Conservation (phyloP, 2,329 filamentous ascomycete species). For the Aureobasidium mangrovei region DNA sequence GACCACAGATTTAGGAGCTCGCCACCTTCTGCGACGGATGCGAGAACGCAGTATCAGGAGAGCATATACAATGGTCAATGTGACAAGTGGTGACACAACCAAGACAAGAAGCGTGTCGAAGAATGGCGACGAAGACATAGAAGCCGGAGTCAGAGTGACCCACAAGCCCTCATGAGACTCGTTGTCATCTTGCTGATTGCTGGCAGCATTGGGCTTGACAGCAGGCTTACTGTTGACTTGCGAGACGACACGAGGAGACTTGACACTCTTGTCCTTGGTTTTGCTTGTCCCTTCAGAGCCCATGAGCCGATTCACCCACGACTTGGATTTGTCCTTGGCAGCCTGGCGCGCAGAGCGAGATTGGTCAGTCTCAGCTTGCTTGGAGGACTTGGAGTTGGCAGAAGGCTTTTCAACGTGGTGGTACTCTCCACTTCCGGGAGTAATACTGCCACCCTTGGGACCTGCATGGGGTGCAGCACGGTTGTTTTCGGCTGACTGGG, state of each 20-base stretch:
- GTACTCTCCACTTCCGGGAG: conserved; percentile 66
- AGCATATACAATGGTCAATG: conserved; percentile 85
- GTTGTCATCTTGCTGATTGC: conserved; percentile 7
- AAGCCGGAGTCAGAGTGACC: conserved; percentile 92
- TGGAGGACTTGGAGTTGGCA: conserved; percentile 14
- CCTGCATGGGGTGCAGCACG: conserved; percentile 27
- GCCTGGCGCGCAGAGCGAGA: background rate
- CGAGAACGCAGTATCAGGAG: conserved; percentile 78
- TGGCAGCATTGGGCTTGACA: background rate
- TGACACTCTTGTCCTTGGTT: background rate
- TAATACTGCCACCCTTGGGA: conserved; percentile 58
- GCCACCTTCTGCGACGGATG: conserved; percentile 82
- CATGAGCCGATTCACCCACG: background rate
- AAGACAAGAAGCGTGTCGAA: conserved; percentile 94
- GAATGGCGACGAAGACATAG: conserved; percentile 79
- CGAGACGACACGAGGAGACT: conserved; percentile 1
- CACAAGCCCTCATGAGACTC: conserved; percentile 65
- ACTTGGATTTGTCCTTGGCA: background rate
- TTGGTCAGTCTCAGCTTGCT: conserved; percentile 16
- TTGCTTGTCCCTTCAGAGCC: background rate
- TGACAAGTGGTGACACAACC: conserved; percentile 89
- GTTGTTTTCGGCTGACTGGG: conserved; percentile 25
- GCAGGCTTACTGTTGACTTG: conserved; percentile 3
- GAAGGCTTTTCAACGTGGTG: conserved; percentile 15
- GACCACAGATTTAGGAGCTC: conserved; percentile 94